These are phyloP conservation scores for Tympanopsis confertula DNA, from an alignment of 2,329 filamentous ascomycete genomes.

Conservation along the genomic window DNA sequence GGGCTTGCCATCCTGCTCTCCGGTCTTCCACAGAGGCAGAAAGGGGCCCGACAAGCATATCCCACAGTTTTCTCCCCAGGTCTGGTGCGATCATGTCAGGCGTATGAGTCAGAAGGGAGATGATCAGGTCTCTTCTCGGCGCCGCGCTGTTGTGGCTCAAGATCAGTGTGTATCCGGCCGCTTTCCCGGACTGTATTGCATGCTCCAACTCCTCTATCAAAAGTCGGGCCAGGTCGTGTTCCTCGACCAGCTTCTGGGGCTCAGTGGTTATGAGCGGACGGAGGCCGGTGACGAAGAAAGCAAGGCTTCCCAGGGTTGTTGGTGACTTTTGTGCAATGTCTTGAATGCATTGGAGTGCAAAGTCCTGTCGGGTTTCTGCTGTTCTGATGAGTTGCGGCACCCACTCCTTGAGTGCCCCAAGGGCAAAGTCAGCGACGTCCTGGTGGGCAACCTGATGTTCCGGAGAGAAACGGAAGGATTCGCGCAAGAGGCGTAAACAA, in stretches of 20 bases:
- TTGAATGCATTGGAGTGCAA: conserved; percentile 55
- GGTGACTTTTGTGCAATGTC: conserved; percentile 53
- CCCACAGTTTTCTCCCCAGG: conserved; percentile 58
- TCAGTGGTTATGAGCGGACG: conserved; percentile 33
- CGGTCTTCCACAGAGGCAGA: conserved; percentile 50
- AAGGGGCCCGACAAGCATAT: conserved; percentile 55
- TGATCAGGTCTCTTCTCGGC: conserved; percentile 45
- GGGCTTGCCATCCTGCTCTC: conserved; percentile 56
- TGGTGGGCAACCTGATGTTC: conserved; percentile 43
- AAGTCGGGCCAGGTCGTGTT: conserved; percentile 48
- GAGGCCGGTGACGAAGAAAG: conserved; percentile 45
- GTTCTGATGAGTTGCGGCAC: conserved; percentile 29
- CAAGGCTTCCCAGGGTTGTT: conserved; percentile 63
- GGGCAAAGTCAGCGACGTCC: conserved; percentile 53
- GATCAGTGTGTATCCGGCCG: conserved; percentile 26
- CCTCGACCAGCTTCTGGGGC: conserved; percentile 40
- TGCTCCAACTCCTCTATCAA: conserved; percentile 55
- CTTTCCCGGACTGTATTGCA: conserved; percentile 28
- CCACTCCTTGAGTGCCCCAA: conserved; percentile 48
- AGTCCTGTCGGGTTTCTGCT: conserved; percentile 40
- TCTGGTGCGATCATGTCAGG: conserved; percentile 49
- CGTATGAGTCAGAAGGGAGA: conserved; percentile 44
- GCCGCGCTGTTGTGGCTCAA: conserved; percentile 34
- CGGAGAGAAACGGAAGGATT: conserved; percentile 47
- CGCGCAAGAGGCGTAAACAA: conserved; percentile 58